Evolutionary conservation across 2,329 filamentous ascomycete genomes (phyloP), one percentile per base, ranked within the genome.

Genomic region (Coniochaeta pulveracea): DNA sequence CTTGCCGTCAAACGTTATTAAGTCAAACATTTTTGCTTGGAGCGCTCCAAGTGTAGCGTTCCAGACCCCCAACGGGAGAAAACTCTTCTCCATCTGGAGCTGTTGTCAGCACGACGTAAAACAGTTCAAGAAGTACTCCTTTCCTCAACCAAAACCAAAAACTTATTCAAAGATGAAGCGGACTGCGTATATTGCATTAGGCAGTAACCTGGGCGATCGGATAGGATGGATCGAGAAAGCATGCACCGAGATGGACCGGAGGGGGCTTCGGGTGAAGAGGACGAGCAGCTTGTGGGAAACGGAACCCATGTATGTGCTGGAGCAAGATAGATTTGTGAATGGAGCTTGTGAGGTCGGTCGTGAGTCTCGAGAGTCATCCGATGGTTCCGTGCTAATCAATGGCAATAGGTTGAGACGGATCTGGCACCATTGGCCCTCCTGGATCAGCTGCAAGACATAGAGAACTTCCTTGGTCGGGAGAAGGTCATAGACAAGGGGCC

Each of bases 241-340:
- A 1, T 88, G 86, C 52, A 66, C 64, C 27, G 72, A 81, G 50
- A 85, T 98, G 75, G 75, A 83, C 41, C 61, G 66, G 27, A 66
- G 73, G 15, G 77, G 76, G 21, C 85, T 96, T 50, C 72, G 60
- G 34, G 71, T 98, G 24, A 69, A 75, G 47, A 69, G 79, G 46
- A 94, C 89, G 0, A 96, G 89, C 54, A 80, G 77, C 40, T 64
- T 98, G 3, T 98, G 91, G 72, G 86, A 96, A 61, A 98, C 89
- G 4, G 77, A 85, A 46, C 85, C 91, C 15, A 98, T 98, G 91
- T 98, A 98, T 56, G 82, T 95, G 42, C 63, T 82, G 41, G 81
- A 95, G 41, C 91, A 98, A 55, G 77, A 78, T 41, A 72, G 74
- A 19, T 98, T 98, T 51, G 63, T 95, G 30, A 98, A 98, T 52